These are phyloP conservation scores for Nicotiana undulata DNA, from an alignment of 257 asterid genomes.

Conservation along the genomic window DNA sequence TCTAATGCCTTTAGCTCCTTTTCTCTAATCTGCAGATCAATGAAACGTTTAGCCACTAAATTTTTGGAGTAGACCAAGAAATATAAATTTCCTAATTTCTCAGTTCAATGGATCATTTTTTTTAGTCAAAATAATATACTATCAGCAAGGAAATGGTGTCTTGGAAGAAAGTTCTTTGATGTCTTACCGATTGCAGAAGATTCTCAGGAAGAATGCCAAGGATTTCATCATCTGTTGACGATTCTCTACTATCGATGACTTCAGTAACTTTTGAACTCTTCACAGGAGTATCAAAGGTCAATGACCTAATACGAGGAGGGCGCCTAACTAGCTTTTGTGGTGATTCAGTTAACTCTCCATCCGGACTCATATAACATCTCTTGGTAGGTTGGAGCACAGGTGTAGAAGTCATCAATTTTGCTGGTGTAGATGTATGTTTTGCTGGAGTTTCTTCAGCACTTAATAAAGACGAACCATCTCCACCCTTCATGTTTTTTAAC, in stretches of 20 bases:
- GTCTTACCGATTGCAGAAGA: slow-evolving; percentile 61
- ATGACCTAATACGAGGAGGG: slow-evolving; percentile 57
- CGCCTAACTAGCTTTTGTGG: slow-evolving; percentile 55
- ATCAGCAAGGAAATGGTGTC: too few species aligned
- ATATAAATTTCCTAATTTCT: neutral
- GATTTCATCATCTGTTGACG: slow-evolving; percentile 30
- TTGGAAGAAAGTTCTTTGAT: neutral
- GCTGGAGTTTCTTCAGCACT: slow-evolving; percentile 41
- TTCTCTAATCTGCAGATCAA: slow-evolving; percentile 50
- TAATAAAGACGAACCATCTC: slow-evolving; percentile 9
- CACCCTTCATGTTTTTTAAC: slow-evolving; percentile 12
- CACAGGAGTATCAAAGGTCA: slow-evolving; percentile 69
- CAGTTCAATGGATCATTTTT: neutral
- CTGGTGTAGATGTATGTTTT: slow-evolving; percentile 41
- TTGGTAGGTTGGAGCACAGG: slow-evolving; percentile 54
- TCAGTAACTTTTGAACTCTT: slow-evolving; percentile 31
- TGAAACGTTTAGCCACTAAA: neutral
- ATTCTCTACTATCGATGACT: slow-evolving; percentile 5
- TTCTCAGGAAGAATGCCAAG: slow-evolving; percentile 48
- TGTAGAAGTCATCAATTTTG: slow-evolving; percentile 52
- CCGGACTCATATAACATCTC: slow-evolving; percentile 70
- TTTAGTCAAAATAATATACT: too few species aligned
- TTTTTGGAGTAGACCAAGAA: neutral
- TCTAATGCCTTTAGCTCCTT: slow-evolving; percentile 40
- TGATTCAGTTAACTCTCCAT: slow-evolving; percentile 30